A percentile compares a stretch with the other conserved stretches of the same genome.
Evolutionary conservation across 768 basidiomycete species (phyloP).

Genomic region (Mycena albidolilacea): DNA sequence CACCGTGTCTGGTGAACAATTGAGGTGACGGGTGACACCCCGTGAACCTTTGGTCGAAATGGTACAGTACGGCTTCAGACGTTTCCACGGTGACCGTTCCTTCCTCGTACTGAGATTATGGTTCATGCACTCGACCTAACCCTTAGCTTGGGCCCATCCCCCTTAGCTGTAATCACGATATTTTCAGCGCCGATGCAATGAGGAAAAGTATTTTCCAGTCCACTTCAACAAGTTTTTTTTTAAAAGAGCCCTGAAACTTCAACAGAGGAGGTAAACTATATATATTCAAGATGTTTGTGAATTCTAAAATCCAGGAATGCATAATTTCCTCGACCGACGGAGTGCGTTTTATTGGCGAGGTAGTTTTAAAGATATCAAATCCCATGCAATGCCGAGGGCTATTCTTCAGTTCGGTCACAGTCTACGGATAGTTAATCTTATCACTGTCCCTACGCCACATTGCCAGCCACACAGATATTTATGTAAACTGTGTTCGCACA

Average conservation of each 20-base stretch:
- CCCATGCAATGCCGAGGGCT: slow-evolving; percentile 3
- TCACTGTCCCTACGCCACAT: slow-evolving; percentile 13
- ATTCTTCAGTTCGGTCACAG: slow-evolving; percentile 11
- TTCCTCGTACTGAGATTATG: no score
- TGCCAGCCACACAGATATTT: slow-evolving; percentile 14
- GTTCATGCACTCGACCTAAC: not conserved
- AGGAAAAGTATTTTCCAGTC: slow-evolving; percentile 1
- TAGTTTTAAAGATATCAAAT: slow-evolving; percentile 13
- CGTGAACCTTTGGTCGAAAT: no score
- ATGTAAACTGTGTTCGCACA: slow-evolving; percentile 9
- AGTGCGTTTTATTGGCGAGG: slow-evolving; percentile 5
- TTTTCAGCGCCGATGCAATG: slow-evolving; percentile 2
- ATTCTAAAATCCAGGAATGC: not conserved
- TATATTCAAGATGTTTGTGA: slow-evolving; percentile 12
- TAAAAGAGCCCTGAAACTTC: slow-evolving; percentile 1
- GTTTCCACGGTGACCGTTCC: no score
- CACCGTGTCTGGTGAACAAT: no score
- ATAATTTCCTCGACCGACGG: slow-evolving; percentile 9
- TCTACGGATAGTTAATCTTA: slow-evolving; percentile 11
- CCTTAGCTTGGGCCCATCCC: not conserved
- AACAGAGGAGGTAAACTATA: slow-evolving; percentile 10
- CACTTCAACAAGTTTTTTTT: slow-evolving; percentile 2
- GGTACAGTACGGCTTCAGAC: no score
- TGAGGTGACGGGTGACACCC: no score
- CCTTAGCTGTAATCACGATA: slow-evolving; percentile 11